phyloP scores from a whole-genome alignment of 768 basidiomycete species.

The Mycena rebaudengoi region DNA sequence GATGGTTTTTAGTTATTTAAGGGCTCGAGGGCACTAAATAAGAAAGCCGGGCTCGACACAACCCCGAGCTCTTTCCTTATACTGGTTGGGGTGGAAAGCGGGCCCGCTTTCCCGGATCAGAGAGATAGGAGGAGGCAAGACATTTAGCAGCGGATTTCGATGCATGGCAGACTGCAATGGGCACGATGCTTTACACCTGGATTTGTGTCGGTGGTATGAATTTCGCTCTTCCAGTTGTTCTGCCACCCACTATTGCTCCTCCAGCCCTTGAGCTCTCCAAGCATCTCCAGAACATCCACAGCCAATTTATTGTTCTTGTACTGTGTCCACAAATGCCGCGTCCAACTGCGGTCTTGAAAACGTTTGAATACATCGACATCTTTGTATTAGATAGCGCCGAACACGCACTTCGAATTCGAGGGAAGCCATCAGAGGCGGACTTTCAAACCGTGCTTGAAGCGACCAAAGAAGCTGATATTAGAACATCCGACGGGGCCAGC shows the following conservation, averaged over 20 bases:
- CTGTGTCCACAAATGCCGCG: constrained; percentile 4
- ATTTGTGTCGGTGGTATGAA: constrained; percentile 10
- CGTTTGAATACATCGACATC: constrained; percentile 10
- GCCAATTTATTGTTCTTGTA: constrained; percentile 8
- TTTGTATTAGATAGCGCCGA: constrained; percentile 4
- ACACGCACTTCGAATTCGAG: constrained; percentile 5
- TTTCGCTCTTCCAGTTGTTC: background rate
- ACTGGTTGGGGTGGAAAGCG: too few relatives aligned
- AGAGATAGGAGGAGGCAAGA: background rate
- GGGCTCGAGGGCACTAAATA: too few relatives aligned
- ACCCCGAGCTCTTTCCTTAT: too few relatives aligned
- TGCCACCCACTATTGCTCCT: background rate
- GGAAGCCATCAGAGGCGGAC: background rate
- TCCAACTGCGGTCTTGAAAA: constrained; percentile 10
- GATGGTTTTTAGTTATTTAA: too few relatives aligned
- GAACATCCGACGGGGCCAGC: constrained; percentile 5
- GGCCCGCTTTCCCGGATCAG: too few relatives aligned
- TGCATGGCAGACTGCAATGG: constrained; percentile 15
- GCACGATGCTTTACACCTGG: constrained; percentile 9
- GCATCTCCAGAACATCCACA: constrained; percentile 6
- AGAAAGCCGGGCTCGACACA: too few relatives aligned
- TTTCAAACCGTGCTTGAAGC: constrained; percentile 5
- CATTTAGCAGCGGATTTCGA: constrained; percentile 4
- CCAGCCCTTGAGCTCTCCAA: constrained; percentile 8
- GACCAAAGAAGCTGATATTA: constrained; percentile 7